phyloP scores from a whole-genome alignment of 495 filamentous ascomycete species.

The Aspergillus hancockii region DNA sequence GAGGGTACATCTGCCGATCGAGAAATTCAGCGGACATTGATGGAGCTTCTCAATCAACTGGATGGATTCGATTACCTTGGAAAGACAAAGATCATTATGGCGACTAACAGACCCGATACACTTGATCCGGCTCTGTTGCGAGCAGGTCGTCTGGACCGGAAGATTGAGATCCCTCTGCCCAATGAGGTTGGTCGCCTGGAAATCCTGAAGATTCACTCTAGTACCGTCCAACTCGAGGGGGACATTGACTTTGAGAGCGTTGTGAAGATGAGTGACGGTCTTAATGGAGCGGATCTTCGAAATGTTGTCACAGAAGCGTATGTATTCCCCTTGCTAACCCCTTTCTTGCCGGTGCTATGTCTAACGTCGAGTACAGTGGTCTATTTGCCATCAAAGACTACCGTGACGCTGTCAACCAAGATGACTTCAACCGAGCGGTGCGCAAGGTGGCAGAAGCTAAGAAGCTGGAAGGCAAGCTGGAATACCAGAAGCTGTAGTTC shows the following conservation, averaged over 20 bases:
- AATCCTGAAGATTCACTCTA: constrained; percentile 97
- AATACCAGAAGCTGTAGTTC: constrained; percentile 92
- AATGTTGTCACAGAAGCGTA: constrained; percentile 99
- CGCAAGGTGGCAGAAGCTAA: constrained; percentile 95
- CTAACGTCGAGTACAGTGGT: constrained; percentile 58
- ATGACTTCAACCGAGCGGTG: constrained; percentile 98
- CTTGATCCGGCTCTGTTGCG: constrained; percentile 92
- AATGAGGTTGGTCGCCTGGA: constrained; percentile 97
- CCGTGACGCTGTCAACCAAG: constrained; percentile 91
- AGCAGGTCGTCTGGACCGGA: constrained; percentile 92
- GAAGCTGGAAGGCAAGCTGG: constrained; percentile 96
- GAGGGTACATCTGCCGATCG: constrained; percentile 98
- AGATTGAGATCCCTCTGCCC: constrained; percentile 98
- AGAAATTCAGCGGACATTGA: constrained; percentile 97
- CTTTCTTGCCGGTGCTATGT: constrained; percentile 15
- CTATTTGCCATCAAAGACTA: constrained; percentile 98
- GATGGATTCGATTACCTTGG: constrained; percentile 99
- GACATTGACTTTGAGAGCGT: constrained; percentile 99
- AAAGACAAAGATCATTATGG: constrained; percentile 99
- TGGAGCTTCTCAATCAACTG: constrained; percentile 98
- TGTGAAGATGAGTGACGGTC: constrained; percentile 98
- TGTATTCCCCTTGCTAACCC: constrained; percentile 35
- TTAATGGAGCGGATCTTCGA: constrained; percentile 95
- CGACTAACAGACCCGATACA: constrained; percentile 97
- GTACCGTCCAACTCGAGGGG: constrained; percentile 81